Evolutionary conservation across 352 stramenopile genomes (phyloP), one percentile per base, ranked within the genome.

Genomic region (Aphanomyces invadans): DNA sequence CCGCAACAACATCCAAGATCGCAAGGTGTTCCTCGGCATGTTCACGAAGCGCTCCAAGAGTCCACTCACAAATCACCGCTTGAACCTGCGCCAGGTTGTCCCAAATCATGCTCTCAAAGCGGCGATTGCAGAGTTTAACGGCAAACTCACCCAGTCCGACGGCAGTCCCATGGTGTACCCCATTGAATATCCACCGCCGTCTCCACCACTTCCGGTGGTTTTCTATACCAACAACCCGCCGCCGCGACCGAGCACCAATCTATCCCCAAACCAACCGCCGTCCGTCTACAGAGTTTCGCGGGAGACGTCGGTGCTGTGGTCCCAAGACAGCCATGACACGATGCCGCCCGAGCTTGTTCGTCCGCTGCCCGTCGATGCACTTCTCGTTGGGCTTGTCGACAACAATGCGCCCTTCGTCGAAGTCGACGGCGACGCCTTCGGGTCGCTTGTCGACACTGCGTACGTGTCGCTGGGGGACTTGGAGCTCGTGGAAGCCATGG

Each of bases 21-120:
- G 29, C 12, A 32, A 38, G 25, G 21, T 52, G 12, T 21, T 57
- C 11, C 59, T 82, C 71, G 77, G 88, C 31, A 99, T 96, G 95
- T 87, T 99, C 33, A 79, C 83, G 39, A 96, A 76, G 23, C 83
- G 86, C 51, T 72, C 85, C 62, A 91, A 83, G 19, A 93, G 85
- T 19, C 86, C 86, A 3, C 81, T 90, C 74, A 95, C 85, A 1
- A 57, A 65, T 10, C 29, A 29, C 9, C 44, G 42, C 10, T 31
- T 65, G 38, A 44, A 21, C 10, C 17, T 28, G 25, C 17, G 26
- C 0, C 19, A 21, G 28, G 19, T 65, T 3, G 5, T 65, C 12
- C 59, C 59, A 49, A 65, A 65, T 26, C 31, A 53, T 15, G 59
- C 59, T 12, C 46, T 65, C 25, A 65, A 65, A 39, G 11, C 42